Evolutionary conservation across 2,329 filamentous ascomycete species (phyloP), one percentile per base, ranked within the genome.

Genomic region (Hortaea sp.): DNA sequence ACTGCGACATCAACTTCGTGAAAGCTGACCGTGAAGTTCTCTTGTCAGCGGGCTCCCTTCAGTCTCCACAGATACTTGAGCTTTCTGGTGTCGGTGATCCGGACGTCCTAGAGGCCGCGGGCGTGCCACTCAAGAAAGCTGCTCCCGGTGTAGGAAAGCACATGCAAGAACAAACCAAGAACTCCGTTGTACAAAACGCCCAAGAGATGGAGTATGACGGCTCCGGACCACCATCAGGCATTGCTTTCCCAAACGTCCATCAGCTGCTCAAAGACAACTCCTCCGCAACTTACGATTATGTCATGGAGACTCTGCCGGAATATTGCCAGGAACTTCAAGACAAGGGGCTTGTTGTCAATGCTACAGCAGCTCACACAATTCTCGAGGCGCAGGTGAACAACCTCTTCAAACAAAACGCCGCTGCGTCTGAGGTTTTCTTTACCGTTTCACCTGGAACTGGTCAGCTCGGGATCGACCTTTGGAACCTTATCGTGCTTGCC

Each of bases 11-110:
- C 47, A 58, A 28, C 61, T 32, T 11, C 11, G 41, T 51, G 1
- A 31, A 29, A 29, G 48, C 54, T 27, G 44, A 13, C 57, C 43
- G 42, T 44, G 79, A 82, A 54, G 69, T 82, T 9, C 70, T 84
- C 29, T 58, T 84, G 3, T 71, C 72, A 1, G 78, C 77, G 0
- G 80, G 79, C 0, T 71, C 69, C n/a, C 63, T 75, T 29, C 70
- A 72, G 55, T 77, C 75, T n/a, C 80, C 71, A 4, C 75, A 73
- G 58, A 63, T 78, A 12, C 69, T 75, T 7, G 78, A 82, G 50
- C 64, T 81, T 1, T 81, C 77, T 0, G 79, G 79, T 0, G 68
- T 82, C 20, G 79, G 78, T 2, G 31, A 44, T 13, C 9, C 44
- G 3, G 28, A 27, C 9, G 30, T 51, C 9, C 49, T 55, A 30